Conservation (phyloP, 495 filamentous ascomycete species). For the Hyaloscypha variabilis region DNA sequence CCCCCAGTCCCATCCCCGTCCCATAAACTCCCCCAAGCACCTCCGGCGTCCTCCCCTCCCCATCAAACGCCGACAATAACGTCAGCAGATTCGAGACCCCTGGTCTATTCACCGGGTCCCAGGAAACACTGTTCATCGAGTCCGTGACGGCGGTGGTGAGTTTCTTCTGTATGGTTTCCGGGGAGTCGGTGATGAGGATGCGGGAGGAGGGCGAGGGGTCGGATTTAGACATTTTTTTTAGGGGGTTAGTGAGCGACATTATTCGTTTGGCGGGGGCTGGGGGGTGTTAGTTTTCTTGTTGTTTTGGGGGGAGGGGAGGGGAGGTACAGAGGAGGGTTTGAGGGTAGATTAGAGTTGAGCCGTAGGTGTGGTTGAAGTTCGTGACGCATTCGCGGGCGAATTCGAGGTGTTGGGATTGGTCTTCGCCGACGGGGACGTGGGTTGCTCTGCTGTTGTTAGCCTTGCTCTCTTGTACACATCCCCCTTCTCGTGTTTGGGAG, state of each 20-base stretch:
- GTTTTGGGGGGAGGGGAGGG: constrained; percentile 12
- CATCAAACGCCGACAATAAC: constrained; percentile 68
- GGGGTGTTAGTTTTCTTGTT: constrained; percentile 6
- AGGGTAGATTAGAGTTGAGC: constrained; percentile 64
- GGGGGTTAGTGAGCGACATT: constrained; percentile 82
- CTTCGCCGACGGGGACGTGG: constrained; percentile 93
- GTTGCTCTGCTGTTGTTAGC: constrained; percentile 60
- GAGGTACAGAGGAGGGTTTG: constrained; percentile 74
- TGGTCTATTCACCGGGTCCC: constrained; percentile 70
- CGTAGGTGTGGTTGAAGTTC: constrained; percentile 79
- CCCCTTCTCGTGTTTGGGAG: too few species aligned
- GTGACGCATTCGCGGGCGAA: constrained; percentile 82
- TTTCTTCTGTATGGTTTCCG: constrained; percentile 63
- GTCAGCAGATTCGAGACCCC: constrained; percentile 87
- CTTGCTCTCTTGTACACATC: background rate
- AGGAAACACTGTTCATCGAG: constrained; percentile 60
- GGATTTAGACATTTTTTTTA: constrained; percentile 92
- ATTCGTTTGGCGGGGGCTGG: constrained; percentile 76
- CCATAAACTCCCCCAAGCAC: constrained; percentile 58
- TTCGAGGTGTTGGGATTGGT: constrained; percentile 92
- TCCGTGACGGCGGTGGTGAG: constrained; percentile 81
- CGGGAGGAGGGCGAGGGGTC: constrained; percentile 62
- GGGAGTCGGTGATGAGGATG: constrained; percentile 77
- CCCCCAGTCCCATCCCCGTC: constrained; percentile 51
- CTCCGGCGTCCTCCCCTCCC: constrained; percentile 43